Base-by-base conservation (phyloP, 352 stramenopile genomes). In the Blastocystis sp. region DNA sequence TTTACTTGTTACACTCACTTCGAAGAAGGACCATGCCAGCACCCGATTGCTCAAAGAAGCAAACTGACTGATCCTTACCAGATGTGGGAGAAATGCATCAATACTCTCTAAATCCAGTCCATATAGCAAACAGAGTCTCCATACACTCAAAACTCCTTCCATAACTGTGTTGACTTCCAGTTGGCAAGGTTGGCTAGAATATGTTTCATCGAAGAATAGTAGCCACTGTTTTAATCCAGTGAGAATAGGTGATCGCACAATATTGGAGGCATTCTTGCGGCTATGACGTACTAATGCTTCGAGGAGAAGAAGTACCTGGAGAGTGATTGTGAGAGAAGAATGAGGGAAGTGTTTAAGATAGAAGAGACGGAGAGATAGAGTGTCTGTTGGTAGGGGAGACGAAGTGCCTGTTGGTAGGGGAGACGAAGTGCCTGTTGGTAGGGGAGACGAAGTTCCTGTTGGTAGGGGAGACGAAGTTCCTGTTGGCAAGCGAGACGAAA, bases 191-290 rank as follows among this genome's bases (percentile, higher is more conserved):
- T 42, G 33, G 4, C 22, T 42, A 3, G 24, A 19, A 35, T 51
- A n/a, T 13, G 15, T 33, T 42, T 62, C 70, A n/a, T 40, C 15
- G 13, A 30, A 56, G 6, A 84, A 11, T 1, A 64, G 15, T 9
- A 84, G 35, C 73, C 73, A 84, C 73, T 84, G 73, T 57, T 84
- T 64, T 22, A 84, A 2, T 9, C 13, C 30, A 17, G 73, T 44
- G 48, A 69, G 48, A 11, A 44, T 17, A 0, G 73, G 17, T 6
- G 73, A 84, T 33, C 53, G 73, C 9, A 84, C 13, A 0, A 84
- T 30, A 42, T 66, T 33, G 3, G 44, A 30, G 5, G 73, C 73
- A 42, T 66, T 66, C 22, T 42, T 30, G n/a, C 73, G 73, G 4
- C 42, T 66, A 15, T 66, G 48, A 37, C 73, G 73, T 9, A 48